Evolutionary conservation across 2,329 filamentous ascomycete genomes (phyloP).

Genomic region (Myriosclerotinia duriaeana): DNA sequence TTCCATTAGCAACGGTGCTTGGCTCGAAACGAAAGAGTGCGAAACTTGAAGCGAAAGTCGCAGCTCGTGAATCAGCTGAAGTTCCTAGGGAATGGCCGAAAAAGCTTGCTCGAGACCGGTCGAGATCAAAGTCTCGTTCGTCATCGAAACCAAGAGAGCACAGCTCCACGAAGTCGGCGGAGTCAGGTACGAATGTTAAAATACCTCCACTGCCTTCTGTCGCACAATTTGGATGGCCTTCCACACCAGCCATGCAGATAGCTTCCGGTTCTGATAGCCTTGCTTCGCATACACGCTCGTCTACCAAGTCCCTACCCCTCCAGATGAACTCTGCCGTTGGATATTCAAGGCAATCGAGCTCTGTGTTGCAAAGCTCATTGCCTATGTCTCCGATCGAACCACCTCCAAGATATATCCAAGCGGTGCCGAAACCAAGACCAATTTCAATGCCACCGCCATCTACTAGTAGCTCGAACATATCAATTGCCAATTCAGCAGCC

Average conservation of each 20-base stretch:
- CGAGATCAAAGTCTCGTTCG: constrained; percentile 30
- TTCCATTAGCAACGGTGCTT: constrained; percentile 46
- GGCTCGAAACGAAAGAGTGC: constrained; percentile 28
- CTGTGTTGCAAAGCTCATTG: background rate
- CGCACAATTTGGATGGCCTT: constrained; percentile 35
- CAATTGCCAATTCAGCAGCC: background rate
- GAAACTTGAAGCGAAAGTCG: constrained; percentile 24
- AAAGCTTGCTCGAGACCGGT: constrained; percentile 28
- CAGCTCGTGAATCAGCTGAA: constrained; percentile 26
- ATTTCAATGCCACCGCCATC: constrained; percentile 17
- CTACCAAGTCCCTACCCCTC: background rate
- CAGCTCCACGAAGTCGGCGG: constrained; percentile 30
- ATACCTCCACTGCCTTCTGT: constrained; percentile 21
- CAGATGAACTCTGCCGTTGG: background rate
- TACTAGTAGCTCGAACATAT: background rate
- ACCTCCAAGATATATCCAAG: constrained; percentile 12
- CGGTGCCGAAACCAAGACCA: constrained; percentile 6
- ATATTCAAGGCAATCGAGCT: background rate
- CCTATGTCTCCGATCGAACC: background rate
- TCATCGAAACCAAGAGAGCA: constrained; percentile 29
- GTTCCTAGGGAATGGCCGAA: constrained; percentile 37
- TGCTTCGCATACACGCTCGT: background rate
- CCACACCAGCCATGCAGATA: constrained; percentile 2
- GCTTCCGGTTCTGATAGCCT: constrained; percentile 2
- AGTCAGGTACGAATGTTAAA: constrained; percentile 23